Base-by-base conservation (phyloP, 257 asterid genomes). In the Henckelia pumila region DNA sequence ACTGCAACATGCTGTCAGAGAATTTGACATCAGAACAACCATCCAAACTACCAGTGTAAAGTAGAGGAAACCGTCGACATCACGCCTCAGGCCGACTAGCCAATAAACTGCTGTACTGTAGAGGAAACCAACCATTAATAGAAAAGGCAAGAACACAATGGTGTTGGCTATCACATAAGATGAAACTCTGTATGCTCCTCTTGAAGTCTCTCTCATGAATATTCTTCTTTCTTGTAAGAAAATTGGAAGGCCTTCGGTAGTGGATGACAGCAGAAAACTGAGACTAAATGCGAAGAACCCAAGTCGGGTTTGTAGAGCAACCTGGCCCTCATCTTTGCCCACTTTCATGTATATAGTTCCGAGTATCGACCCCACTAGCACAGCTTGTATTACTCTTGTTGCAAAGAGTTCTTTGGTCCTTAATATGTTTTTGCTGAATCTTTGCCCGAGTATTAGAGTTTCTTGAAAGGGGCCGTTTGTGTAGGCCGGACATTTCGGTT, bases 231-330 rank as follows among this genome's bases (percentile, higher is more conserved):
- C 97, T 55, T 86, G 93, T 16, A 91, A 61, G 87, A 91, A 88
- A 37, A 91, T 88, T 0, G 97, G 97, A 0, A 91, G 86, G 26
- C 86, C 97, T 74, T 91, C 95, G 8, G 96, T 85, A 9, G 87
- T 85, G 56, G 97, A 81, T 8, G 97, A 86, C 17, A 91, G 81
- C 52, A 91, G 67, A 74, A 86, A 91, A 23, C 96, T 91, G 17
- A 91, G 82, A 23, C 79, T 88, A 80, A 91, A 91, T 0, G 95
- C 95, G 59, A 91, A 88, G 78, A 91, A 91, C 0, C 98, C 98
- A 14, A 91, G 68, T 10, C 90, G 80, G 0, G 96, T 82, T 56
- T 89, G 92, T 14, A 74, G 55, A 16, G 81, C 80, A n/a, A 74
- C 63, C 40, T 74, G 64, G 16, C 84, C 85, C 33, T 50, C 49